Evolutionary conservation across 805 yeast species (phyloP), one percentile per base, ranked within the genome.

Genomic region (Candida silvatica): DNA sequence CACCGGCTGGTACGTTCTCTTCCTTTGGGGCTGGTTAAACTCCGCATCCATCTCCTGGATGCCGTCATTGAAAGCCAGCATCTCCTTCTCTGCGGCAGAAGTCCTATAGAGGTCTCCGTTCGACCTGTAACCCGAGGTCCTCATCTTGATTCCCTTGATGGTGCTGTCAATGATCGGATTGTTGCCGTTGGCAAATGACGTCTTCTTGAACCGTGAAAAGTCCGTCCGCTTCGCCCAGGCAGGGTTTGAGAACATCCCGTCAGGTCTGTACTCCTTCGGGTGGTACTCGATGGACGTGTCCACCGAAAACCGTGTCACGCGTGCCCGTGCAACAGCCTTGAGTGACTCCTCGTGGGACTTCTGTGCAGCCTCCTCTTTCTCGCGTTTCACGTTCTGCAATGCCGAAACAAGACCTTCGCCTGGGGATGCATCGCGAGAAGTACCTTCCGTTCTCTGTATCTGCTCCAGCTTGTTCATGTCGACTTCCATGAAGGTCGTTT

Each of bases 141-240:
- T 43, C 34, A 47, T 31, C 17, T 38, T 41, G 7, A 47, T 38
- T 8, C 45, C 44, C 29, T 44, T 37, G 3, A 46, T 38, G 2
- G 48, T 41, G 23, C 47, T 42, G 36, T 46, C 48, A 31, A 42
- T 36, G 6, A 47, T 37, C 11, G 48, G 44, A n/a, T n/a, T n/a
- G 33, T 47, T 47, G 23, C 36, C 32, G 11, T 36, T 35, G 4
- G 39, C 27, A 15, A 29, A 33, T 14, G 26, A 9, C 17, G n/a
- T n/a, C 31, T 46, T 47, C 9, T 17, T 17, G 26, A 47, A 47
- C 26, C 27, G 38, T 2, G 48, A 44, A 25, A 34, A 47, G 20
- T 47, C 45, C 2, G 36, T 26, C 19, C 50, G 34, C 27, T 44
- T 39, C 4, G 31, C 23, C 51, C 51, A 47, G 11, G 32, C 32